These are phyloP conservation scores for Fusarium sarcochroum DNA, from an alignment of 2,329 filamentous ascomycete genomes.

Conservation along the genomic window DNA sequence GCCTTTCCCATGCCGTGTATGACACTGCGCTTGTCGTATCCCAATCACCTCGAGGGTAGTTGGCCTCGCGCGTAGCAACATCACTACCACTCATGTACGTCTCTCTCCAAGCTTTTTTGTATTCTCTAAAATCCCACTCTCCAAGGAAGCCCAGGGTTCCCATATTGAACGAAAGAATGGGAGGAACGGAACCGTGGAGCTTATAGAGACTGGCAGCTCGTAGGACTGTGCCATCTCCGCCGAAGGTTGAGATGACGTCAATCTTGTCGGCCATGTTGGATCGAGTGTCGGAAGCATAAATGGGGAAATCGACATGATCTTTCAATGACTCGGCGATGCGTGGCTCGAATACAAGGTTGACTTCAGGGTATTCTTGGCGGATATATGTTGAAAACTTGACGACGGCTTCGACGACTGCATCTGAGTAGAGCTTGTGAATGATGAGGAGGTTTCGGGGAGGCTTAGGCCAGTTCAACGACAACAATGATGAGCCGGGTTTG, in stretches of 20 bases:
- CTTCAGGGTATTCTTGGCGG: conserved; percentile 81
- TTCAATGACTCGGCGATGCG: conserved; percentile 81
- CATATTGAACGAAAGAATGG: conserved; percentile 96
- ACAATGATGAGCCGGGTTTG: conserved; percentile 66
- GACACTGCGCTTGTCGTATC: conserved; percentile 36
- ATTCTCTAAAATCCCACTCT: conserved; percentile 95
- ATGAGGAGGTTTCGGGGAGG: conserved; percentile 71
- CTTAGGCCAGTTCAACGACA: conserved; percentile 68
- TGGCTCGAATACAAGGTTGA: conserved; percentile 87
- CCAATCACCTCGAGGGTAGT: conserved; percentile 52
- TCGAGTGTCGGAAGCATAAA: conserved; percentile 71
- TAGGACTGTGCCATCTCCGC: conserved; percentile 75
- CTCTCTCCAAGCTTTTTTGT: conserved; percentile 92
- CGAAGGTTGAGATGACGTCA: conserved; percentile 90
- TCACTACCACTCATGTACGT: conserved; percentile 84
- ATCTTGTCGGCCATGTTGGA: conserved; percentile 80
- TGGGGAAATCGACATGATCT: conserved; percentile 77
- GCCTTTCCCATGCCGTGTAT: conserved; percentile 74
- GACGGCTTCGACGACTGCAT: conserved; percentile 66
- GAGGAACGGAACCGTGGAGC: conserved; percentile 84
- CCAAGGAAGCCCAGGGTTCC: conserved; percentile 94
- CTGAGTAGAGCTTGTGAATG: conserved; percentile 70
- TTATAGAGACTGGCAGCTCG: conserved; percentile 72
- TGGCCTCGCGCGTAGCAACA: conserved; percentile 63
- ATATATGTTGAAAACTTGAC: conserved; percentile 78